Evolutionary conservation across 164 flowering plant species (phyloP).

Genomic region (Vitis riparia): DNA sequence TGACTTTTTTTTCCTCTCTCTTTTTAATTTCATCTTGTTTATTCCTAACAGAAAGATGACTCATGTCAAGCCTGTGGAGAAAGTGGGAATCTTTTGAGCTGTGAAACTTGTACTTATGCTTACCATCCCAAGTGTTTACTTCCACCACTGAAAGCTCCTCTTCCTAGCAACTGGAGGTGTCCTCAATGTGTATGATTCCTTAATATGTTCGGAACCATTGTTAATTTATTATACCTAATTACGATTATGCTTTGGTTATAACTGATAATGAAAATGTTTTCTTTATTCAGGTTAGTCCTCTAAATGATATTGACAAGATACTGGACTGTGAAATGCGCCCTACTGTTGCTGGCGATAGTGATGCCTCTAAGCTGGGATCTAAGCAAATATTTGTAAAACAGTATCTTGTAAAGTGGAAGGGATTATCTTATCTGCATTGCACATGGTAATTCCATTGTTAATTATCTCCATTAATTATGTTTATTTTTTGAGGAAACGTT

Average conservation of each 20-base stretch:
- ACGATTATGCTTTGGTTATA: not conserved
- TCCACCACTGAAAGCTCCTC: conserved; percentile 68
- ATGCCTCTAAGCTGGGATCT: conserved; percentile 76
- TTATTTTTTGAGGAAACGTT: not conserved
- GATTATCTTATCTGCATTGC: conserved; percentile 92
- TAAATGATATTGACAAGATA: conserved; percentile 92
- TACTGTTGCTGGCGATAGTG: conserved; percentile 68
- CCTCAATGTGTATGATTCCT: conserved; percentile 93
- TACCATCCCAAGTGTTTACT: conserved; percentile 87
- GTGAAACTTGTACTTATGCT: conserved; percentile 82
- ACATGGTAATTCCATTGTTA: conserved; percentile 60
- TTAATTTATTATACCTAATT: not conserved
- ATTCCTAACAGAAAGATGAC: conserved; percentile 62
- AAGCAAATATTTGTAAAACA: conserved; percentile 93
- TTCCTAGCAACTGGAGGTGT: conserved; percentile 79
- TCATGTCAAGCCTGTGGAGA: conserved; percentile 87
- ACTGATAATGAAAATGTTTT: conserved; percentile 7
- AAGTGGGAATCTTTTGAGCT: conserved; percentile 52
- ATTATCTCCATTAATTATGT: not conserved
- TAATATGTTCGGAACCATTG: not conserved
- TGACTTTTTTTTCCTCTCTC: not conserved
- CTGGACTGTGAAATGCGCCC: conserved; percentile 96
- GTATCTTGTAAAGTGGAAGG: conserved; percentile 98
- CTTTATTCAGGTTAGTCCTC: conserved; percentile 76
- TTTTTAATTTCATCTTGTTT: not conserved